These are phyloP conservation scores for Debaryomyces psychrophilus DNA, from an alignment of 1,139 yeast species.

Conservation along the genomic window DNA sequence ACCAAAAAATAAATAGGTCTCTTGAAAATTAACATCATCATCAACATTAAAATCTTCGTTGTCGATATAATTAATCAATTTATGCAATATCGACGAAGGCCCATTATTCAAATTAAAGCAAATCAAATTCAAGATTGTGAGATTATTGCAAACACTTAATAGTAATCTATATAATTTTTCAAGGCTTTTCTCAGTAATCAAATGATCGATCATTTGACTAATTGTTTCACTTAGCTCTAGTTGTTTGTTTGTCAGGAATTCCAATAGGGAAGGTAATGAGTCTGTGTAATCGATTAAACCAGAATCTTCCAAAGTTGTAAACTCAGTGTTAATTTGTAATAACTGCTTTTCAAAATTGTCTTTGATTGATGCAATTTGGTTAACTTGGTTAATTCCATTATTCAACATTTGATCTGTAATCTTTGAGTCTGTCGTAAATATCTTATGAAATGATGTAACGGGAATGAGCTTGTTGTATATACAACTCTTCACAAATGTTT, in stretches of 20 bases:
- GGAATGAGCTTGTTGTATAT: conserved; percentile 40
- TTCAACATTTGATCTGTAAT: conserved; percentile 34
- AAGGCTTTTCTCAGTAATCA: conserved; percentile 42
- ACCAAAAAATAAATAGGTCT: conserved; percentile 70
- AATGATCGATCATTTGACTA: conserved; percentile 35
- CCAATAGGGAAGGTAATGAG: conserved; percentile 30
- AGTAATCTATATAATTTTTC: conserved; percentile 54
- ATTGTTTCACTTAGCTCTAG: conserved; percentile 40
- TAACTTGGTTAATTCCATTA: conserved; percentile 25
- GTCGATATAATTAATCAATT: conserved; percentile 40
- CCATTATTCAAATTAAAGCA: conserved; percentile 31
- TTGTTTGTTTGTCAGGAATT: conserved; percentile 44
- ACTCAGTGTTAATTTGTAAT: conserved; percentile 54
- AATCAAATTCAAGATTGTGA: conserved; percentile 46
- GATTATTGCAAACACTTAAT: conserved; percentile 46
- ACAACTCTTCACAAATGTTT: conserved; percentile 58
- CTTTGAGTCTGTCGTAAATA: conserved; percentile 41
- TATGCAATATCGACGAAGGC: conserved; percentile 28
- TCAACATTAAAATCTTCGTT: conserved; percentile 36
- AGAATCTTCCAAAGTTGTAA: conserved; percentile 56
- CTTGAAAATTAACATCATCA: conserved; percentile 66
- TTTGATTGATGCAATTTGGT: conserved; percentile 12
- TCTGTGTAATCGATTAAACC: conserved; percentile 46
- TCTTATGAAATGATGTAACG: conserved; percentile 43
- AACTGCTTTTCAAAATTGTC: conserved; percentile 36